phyloP scores from a whole-genome alignment of 108 stramenopile genomes.

The Skeletonema costatum region DNA sequence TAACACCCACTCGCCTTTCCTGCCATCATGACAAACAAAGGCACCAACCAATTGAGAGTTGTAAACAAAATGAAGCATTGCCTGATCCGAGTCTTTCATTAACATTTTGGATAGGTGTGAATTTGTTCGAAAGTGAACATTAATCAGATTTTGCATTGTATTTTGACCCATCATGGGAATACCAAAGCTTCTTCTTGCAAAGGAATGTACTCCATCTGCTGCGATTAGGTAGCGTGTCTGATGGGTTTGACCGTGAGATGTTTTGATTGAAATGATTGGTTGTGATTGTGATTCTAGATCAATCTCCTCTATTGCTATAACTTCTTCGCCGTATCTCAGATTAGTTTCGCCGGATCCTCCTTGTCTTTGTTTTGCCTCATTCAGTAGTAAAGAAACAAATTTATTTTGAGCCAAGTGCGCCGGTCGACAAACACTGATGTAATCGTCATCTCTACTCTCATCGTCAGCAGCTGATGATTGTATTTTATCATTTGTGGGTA shows the following conservation, averaged over 20 bases:
- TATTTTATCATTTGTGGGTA: background rate
- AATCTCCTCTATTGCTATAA: conserved; percentile 10
- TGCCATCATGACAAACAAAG: conserved; percentile 85
- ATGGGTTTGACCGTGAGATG: conserved; percentile 19
- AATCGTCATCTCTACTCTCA: conserved; percentile 5
- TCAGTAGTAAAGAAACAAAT: conserved; percentile 57
- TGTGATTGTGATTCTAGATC: background rate
- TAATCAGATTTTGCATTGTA: conserved; percentile 81
- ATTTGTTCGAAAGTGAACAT: conserved; percentile 81
- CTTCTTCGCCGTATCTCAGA: conserved; percentile 22
- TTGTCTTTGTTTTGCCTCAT: conserved; percentile 39
- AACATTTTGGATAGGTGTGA: conserved; percentile 25
- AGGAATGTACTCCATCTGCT: conserved; percentile 87
- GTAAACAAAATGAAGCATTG: conserved; percentile 95
- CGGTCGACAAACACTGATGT: conserved; percentile 29
- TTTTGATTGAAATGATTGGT: conserved; percentile 28
- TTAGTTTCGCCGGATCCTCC: background rate
- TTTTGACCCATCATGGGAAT: conserved; percentile 61
- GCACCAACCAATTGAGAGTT: conserved; percentile 83
- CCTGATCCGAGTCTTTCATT: conserved; percentile 49
- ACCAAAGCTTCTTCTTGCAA: conserved; percentile 48
- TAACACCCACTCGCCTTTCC: conserved; percentile 86
- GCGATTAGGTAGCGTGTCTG: conserved; percentile 67
- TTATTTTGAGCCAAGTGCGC: conserved; percentile 69
- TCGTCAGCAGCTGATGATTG: background rate